Conservation (phyloP, 2,329 filamentous ascomycete genomes). For the Fusarium annulatum region DNA sequence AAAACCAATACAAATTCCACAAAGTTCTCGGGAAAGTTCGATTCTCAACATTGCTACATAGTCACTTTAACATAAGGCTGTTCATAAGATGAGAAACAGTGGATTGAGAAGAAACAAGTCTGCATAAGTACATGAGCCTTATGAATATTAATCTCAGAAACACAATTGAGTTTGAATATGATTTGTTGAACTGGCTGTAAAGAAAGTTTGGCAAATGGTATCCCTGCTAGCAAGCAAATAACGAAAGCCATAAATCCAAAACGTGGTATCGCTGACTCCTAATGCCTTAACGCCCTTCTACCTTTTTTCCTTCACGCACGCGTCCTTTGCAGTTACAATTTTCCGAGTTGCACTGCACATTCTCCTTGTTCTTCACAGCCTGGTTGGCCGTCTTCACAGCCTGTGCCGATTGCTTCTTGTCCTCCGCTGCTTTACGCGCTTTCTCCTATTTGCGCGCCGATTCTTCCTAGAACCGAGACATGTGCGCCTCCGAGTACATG, state of each 20-base stretch:
- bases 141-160: background rate
- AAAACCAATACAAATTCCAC: background rate
- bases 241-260: slow-evolving; percentile 15
- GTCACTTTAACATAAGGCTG: background rate
- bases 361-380: background rate
- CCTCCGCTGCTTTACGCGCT: background rate
- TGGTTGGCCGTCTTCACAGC: too few species aligned
- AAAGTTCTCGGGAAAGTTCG: background rate
- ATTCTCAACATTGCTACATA: too few species aligned
- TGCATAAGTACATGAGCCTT: background rate
- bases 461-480: slow-evolving; percentile 58
- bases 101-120: background rate
- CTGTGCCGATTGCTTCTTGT: background rate
- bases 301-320: background rate
- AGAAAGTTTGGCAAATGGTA: background rate
- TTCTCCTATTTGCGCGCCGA: background rate
- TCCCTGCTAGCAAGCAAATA: background rate
- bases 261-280: slow-evolving; percentile 39
- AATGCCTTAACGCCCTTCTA: slow-evolving; percentile 28
- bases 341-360: background rate
- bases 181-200: background rate
- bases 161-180: background rate
- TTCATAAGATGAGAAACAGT: background rate
- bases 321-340: background rate
- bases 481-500: slow-evolving; percentile 62